These are phyloP conservation scores for Ophiognomonia clavigignenti-juglandacearum DNA, from an alignment of 2,329 filamentous ascomycete genomes.

Conservation along the genomic window DNA sequence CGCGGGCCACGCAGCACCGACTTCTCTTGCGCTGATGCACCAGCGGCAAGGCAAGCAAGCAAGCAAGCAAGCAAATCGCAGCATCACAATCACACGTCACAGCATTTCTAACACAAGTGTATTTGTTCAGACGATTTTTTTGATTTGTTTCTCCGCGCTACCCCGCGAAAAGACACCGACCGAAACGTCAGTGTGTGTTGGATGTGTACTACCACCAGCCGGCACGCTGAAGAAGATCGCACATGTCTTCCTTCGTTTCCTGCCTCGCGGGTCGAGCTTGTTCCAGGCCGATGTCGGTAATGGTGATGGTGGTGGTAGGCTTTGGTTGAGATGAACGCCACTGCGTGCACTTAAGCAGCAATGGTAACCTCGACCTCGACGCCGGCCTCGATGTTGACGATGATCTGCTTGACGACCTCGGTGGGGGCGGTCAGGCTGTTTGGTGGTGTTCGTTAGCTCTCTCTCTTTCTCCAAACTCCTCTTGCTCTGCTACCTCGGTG, in stretches of 20 bases:
- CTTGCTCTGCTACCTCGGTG: background rate
- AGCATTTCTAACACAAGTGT: background rate
- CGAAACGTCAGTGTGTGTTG: background rate
- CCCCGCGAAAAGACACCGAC: conserved; percentile 6
- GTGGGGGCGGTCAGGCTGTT: conserved; percentile 85
- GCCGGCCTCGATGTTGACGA: conserved; percentile 92
- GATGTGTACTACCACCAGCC: background rate
- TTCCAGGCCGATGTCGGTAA: background rate
- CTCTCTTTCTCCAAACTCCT: background rate
- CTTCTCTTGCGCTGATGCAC: too few species aligned
- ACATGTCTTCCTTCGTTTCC: background rate
- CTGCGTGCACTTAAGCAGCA: conserved; percentile 57
- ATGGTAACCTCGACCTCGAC: conserved; percentile 93
- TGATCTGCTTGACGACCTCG: conserved; percentile 95
- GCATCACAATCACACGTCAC: background rate
- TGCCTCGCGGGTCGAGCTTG: background rate
- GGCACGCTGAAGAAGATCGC: background rate
- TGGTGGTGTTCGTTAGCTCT: conserved; percentile 16
- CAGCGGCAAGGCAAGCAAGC: too few species aligned
- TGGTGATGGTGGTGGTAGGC: background rate
- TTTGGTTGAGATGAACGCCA: too few species aligned
- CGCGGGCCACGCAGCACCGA: too few species aligned
- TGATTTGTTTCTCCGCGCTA: conserved; percentile 3
- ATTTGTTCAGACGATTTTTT: background rate
- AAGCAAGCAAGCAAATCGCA: too few species aligned